A percentile compares a stretch with the other conserved stretches of the same genome.
These are phyloP conservation scores for Starmerella vaccinii DNA, from an alignment of 805 yeast species.

Conservation along the genomic window DNA sequence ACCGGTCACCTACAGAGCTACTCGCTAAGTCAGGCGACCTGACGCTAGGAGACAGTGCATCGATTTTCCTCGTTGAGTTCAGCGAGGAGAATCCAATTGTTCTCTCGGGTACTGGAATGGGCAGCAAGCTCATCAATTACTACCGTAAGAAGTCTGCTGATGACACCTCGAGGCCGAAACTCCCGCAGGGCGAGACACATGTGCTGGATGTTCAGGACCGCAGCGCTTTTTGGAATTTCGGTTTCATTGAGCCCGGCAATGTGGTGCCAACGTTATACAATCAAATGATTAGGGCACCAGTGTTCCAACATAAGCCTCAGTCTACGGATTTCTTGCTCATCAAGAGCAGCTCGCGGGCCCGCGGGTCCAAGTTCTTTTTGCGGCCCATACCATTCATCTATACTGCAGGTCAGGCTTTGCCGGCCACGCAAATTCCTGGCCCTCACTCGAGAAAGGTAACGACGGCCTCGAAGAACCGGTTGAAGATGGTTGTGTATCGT, in stretches of 20 bases:
- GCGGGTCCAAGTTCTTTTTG: slow-evolving; percentile 56
- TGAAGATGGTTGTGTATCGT: slow-evolving; percentile 88
- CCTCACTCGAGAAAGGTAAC: slow-evolving; percentile 96
- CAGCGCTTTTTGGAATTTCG: slow-evolving; percentile 97
- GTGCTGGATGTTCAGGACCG: slow-evolving; percentile 93
- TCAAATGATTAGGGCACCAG: slow-evolving; percentile 84
- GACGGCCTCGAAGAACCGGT: slow-evolving; percentile 77
- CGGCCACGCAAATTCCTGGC: slow-evolving; percentile 92
- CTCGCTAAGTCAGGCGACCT: slow-evolving; percentile 63
- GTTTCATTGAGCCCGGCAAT: slow-evolving; percentile 89
- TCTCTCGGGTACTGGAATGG: slow-evolving; percentile 88
- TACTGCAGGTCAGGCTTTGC: slow-evolving; percentile 84
- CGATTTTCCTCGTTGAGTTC: slow-evolving; percentile 71
- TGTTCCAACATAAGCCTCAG: slow-evolving; percentile 72
- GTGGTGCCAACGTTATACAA: slow-evolving; percentile 90
- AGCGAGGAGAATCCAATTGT: slow-evolving; percentile 80
- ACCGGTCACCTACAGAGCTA: slow-evolving; percentile 65
- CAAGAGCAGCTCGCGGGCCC: slow-evolving; percentile 61
- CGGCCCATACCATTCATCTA: slow-evolving; percentile 62
- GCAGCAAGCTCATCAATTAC: slow-evolving; percentile 82
- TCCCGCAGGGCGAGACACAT: slow-evolving; percentile 86
- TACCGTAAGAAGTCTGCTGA: slow-evolving; percentile 75
- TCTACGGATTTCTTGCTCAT: slow-evolving; percentile 74
- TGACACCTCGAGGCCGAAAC: slow-evolving; percentile 77
- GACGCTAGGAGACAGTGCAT: slow-evolving; percentile 73